phyloP scores from a whole-genome alignment of 2,329 filamentous ascomycete species.

The Monosporascus sp. region DNA sequence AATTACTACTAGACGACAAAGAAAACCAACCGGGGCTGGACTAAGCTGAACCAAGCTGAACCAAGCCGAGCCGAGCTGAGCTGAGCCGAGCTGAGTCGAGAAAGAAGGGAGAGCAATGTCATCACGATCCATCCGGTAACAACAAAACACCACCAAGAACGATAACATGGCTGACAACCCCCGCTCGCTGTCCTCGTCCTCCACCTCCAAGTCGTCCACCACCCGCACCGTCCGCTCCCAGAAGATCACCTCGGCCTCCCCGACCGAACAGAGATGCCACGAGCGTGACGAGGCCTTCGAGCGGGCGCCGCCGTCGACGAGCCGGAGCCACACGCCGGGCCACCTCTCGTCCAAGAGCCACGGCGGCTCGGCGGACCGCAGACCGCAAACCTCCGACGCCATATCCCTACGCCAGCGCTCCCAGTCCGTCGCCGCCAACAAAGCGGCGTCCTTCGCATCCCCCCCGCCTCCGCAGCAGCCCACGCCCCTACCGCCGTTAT shows the following conservation, averaged over 20 bases:
- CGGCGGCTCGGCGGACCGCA: constrained; percentile 24
- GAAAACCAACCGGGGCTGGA: no score
- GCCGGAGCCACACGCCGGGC: constrained; percentile 58
- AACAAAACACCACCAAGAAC: no score
- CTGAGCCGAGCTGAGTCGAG: no score
- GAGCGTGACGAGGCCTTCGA: constrained; percentile 32
- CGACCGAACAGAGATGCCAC: constrained; percentile 25
- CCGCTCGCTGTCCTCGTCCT: constrained; percentile 26
- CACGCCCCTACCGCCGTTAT: constrained; percentile 14
- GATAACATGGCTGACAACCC: constrained; percentile 25
- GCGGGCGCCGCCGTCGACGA: constrained; percentile 31
- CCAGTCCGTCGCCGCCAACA: constrained; percentile 41
- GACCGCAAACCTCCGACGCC: constrained; percentile 47
- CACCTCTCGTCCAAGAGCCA: constrained; percentile 56
- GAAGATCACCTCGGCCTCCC: constrained; percentile 40
- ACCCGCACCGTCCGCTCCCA: constrained; percentile 48
- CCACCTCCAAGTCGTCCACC: constrained; percentile 21
- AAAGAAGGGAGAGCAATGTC: constrained; percentile 10
- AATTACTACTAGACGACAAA: no score
- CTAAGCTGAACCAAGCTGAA: no score
- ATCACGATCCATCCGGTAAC: not conserved
- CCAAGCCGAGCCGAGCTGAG: no score
- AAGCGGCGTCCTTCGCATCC: constrained; percentile 18
- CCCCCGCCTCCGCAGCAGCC: constrained; percentile 25
- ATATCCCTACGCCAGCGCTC: constrained; percentile 48